phyloP scores from a whole-genome alignment of 148 eudicot species.

The Fallopia convolvulus region DNA sequence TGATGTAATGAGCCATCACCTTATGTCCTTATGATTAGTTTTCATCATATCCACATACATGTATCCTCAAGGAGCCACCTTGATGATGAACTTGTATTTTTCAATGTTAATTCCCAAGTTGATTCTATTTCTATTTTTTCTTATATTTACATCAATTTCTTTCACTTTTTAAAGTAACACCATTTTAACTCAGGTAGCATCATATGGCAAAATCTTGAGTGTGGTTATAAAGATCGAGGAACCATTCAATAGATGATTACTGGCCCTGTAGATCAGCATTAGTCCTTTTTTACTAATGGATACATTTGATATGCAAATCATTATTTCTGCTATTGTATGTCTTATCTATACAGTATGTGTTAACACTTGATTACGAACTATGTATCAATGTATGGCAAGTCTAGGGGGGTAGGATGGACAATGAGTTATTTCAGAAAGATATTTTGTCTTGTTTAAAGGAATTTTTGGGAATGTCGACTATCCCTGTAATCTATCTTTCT shows the following conservation, averaged over 20 bases:
- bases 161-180: no score
- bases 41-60: background rate
- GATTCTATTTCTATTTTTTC: no score
- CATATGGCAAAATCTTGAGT: background rate
- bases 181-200: background rate
- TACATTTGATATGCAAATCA: background rate
- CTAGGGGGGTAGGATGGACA: background rate
- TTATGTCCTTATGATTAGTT: background rate
- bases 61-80: background rate
- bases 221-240: background rate
- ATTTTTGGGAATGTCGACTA: background rate
- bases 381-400: background rate
- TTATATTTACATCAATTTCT: no score
- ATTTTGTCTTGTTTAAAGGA: background rate
- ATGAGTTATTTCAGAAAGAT: background rate
- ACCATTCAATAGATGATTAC: no score
- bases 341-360: background rate
- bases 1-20: background rate
- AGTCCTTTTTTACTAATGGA: background rate
- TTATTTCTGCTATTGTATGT: background rate
- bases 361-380: background rate
- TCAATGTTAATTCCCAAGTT: no score
- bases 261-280: no score
- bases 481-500: background rate
- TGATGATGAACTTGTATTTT: background rate